Evolutionary conservation across 345 rosid species (phyloP), one percentile per base, ranked within the genome.

Genomic region (Eucalyptus marginata): DNA sequence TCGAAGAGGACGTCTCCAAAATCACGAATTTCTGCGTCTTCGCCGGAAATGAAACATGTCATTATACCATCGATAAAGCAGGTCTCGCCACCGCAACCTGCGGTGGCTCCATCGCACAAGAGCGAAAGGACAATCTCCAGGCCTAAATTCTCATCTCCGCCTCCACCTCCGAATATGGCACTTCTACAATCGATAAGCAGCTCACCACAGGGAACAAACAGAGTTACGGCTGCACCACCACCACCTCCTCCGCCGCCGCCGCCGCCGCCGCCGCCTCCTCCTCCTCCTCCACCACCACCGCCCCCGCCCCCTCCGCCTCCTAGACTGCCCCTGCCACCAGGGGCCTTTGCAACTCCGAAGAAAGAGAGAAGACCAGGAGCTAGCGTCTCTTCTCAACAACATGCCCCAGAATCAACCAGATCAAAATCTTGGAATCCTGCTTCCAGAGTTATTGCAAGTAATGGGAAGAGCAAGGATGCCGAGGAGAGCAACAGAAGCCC

Each of bases 21-120:
- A 92, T 93, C 97, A 14, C 90, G 96, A 88, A 68, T 93, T 36
- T 87, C 94, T 1, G 93, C 91, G 86, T 64, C 96, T 91, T 96
- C 99, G 15, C 99, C 99, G 58, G 99, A 96, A 90, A 96, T 96
- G 99, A 97, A 96, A 90, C 97, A 93, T 86, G 99, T 95, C 33
- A 95, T 96, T 64, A 92, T 95, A 17, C 99, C 99, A 24, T 93
- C 99, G 20, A 95, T 95, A 49, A 95, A 95, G 93, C 94, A 95
- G 80, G 86, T 87, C 12, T 76, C 88, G 14, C 91, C 91, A 4
- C 92, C 90, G 14, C 89, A 91, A 15, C 89, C 88, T 13, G 90
- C 91, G 2, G 90, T 86, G 85, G 68, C 90, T 31, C 90, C 88
- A 87, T 44, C 29, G 29, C 87, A 91, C 71, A 89, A 90, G 52